A percentile compares a stretch with the other conserved stretches of the same genome.
phyloP scores from a whole-genome alignment of 2,329 filamentous ascomycete genomes.

The Penicillium sp. region DNA sequence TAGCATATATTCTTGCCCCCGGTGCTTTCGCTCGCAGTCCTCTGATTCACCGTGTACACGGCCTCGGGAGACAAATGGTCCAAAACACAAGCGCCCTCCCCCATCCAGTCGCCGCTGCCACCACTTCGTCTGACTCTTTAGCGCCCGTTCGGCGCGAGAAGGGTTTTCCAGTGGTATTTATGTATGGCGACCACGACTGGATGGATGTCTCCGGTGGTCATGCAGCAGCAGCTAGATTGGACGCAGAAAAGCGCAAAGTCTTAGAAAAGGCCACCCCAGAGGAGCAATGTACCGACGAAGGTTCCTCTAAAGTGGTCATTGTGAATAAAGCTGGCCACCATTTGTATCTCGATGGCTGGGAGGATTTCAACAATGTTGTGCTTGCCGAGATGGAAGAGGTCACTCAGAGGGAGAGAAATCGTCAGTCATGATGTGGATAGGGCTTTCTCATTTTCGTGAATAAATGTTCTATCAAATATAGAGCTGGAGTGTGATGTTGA shows the following conservation, averaged over 20 bases:
- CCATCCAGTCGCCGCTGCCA: conserved; percentile 7
- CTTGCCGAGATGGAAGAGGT: conserved; percentile 66
- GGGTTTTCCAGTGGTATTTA: conserved; percentile 79
- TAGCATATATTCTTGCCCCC: conserved; percentile 88
- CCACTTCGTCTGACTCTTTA: conserved; percentile 15
- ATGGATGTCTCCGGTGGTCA: conserved; percentile 91
- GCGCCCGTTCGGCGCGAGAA: conserved; percentile 48
- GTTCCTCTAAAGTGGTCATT: conserved; percentile 76
- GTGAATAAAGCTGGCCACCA: conserved; percentile 71
- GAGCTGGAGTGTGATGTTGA: conserved; percentile 6
- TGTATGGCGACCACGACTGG: conserved; percentile 99
- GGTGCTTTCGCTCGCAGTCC: conserved; percentile 89
- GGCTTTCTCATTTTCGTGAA: conserved; percentile 1
- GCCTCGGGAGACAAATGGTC: conserved; percentile 71
- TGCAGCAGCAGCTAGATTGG: conserved; percentile 74
- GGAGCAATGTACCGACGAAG: conserved; percentile 70
- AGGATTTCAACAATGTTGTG: conserved; percentile 67
- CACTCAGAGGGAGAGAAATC: conserved; percentile 26
- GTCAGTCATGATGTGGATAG: conserved; percentile 3
- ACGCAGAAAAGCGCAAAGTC: conserved; percentile 60
- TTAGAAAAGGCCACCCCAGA: conserved; percentile 62
- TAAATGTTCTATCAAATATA: conserved; percentile 11
- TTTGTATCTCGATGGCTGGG: conserved; percentile 66
- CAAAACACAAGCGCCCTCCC: conserved; percentile 23
- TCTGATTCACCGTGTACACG: conserved; percentile 80